Percentiles rank a stretch among this genome's conserved stretches.
Conservation (phyloP, 352 stramenopile species). For the Globisporangium parvum region DNA sequence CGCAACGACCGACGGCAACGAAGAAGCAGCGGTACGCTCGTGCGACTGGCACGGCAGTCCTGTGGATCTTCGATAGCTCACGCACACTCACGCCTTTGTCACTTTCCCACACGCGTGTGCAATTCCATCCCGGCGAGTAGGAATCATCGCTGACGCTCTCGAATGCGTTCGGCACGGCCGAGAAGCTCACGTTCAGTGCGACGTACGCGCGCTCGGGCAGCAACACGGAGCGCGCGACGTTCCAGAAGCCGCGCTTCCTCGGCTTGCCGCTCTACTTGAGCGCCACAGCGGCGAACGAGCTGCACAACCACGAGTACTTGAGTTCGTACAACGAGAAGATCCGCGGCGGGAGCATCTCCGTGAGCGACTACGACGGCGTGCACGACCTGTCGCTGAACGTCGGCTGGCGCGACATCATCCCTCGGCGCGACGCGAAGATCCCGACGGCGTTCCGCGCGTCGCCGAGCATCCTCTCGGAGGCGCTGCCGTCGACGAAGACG, state of each 20-base stretch:
- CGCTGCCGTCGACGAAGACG: slow-evolving; percentile 88
- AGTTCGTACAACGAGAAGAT: slow-evolving; percentile 89
- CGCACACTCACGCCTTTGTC: no score
- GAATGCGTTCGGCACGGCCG: slow-evolving; percentile 79
- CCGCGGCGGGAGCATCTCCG: slow-evolving; percentile 71
- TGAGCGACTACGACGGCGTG: slow-evolving; percentile 82
- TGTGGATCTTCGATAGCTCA: no score
- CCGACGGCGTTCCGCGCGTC: slow-evolving; percentile 87
- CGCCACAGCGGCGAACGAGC: slow-evolving; percentile 68
- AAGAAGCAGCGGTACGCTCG: slow-evolving; percentile 63
- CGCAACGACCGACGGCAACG: slow-evolving; percentile 79
- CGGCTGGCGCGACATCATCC: slow-evolving; percentile 85
- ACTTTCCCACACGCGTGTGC: no score
- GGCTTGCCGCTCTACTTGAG: slow-evolving; percentile 76
- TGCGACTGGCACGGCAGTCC: no score
- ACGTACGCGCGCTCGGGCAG: slow-evolving; percentile 83
- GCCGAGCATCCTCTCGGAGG: slow-evolving; percentile 86
- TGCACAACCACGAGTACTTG: slow-evolving; percentile 83
- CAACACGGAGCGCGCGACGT: slow-evolving; percentile 77
- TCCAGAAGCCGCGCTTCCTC: slow-evolving; percentile 85
- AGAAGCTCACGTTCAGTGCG: slow-evolving; percentile 75
- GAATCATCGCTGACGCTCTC: slow-evolving; percentile 81
- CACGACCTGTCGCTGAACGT: slow-evolving; percentile 84
- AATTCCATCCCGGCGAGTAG: slow-evolving; percentile 10
- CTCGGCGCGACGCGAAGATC: slow-evolving; percentile 76